phyloP scores from a whole-genome alignment of 345 rosid species.

The Psidium friedrichsthalianum region DNA sequence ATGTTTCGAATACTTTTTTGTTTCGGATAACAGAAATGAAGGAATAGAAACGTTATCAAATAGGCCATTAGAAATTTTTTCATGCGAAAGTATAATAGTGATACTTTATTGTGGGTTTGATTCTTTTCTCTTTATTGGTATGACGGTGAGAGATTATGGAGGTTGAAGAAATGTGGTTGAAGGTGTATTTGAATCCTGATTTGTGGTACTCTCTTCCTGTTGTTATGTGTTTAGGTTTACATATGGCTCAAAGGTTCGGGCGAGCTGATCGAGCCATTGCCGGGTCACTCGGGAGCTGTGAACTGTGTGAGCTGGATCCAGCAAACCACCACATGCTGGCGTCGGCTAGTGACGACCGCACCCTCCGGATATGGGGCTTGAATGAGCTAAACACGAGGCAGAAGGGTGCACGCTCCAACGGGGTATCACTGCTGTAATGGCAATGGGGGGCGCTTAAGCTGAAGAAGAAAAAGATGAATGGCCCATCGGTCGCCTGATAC shows the following conservation, averaged over 20 bases:
- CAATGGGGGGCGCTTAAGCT: background rate
- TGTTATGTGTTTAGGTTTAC: slow-evolving; percentile 32
- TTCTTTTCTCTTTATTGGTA: background rate
- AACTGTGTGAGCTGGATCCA: slow-evolving; percentile 42
- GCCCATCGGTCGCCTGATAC: background rate
- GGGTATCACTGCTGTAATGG: slow-evolving; percentile 32
- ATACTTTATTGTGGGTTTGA: background rate
- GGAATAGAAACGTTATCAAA: too few relatives aligned
- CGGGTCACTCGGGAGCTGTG: slow-evolving; percentile 62
- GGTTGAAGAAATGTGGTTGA: background rate
- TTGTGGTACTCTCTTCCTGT: background rate
- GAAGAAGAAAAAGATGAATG: background rate
- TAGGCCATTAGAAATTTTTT: background rate
- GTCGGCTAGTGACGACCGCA: slow-evolving; percentile 41
- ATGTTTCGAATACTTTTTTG: too few relatives aligned
- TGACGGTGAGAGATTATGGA: background rate
- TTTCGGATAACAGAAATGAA: too few relatives aligned
- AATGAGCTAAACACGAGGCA: slow-evolving; percentile 14
- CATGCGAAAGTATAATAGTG: background rate
- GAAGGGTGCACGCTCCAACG: slow-evolving; percentile 21
- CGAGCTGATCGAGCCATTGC: slow-evolving; percentile 35
- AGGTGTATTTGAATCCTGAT: background rate
- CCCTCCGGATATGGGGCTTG: slow-evolving; percentile 59
- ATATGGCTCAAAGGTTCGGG: slow-evolving; percentile 47
- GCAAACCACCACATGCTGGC: slow-evolving; percentile 33